Conservation (phyloP, 768 basidiomycete species). For the Macrolepiota fuliginosa region DNA sequence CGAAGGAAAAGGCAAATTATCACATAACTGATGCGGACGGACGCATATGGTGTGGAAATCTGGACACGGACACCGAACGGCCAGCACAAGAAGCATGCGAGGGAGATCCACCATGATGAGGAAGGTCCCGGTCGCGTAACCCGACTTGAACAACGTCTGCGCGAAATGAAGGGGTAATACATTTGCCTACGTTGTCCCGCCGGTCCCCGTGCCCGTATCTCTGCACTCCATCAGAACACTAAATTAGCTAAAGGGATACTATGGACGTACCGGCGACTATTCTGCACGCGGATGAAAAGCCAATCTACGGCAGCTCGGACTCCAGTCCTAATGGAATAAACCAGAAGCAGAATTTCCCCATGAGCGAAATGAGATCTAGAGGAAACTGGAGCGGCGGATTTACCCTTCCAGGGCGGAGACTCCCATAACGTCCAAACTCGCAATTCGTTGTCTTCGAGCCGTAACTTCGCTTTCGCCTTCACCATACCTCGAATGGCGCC, state of each 20-base stretch:
- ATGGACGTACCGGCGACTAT: slow-evolving; percentile 61
- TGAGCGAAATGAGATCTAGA: not conserved
- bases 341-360: not conserved
- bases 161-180: not conserved
- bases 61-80: not conserved
- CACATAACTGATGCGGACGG: not conserved
- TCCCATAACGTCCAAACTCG: slow-evolving; percentile 86
- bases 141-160: not conserved
- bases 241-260: not conserved
- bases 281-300: slow-evolving; percentile 92
- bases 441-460: slow-evolving; percentile 53
- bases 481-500: slow-evolving; percentile 46
- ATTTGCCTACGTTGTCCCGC: slow-evolving; percentile 3
- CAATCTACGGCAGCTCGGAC: slow-evolving; percentile 90
- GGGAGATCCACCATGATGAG: not conserved
- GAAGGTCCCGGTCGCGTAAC: not conserved
- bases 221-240: slow-evolving; percentile 2
- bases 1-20: not conserved
- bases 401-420: slow-evolving; percentile 90
- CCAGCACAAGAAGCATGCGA: not conserved
- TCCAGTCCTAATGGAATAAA: slow-evolving; percentile 59
- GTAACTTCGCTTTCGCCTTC: slow-evolving; percentile 44
- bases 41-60: not conserved
- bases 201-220: not conserved
- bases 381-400: slow-evolving; percentile 19